These are phyloP conservation scores for Tritrichomonas musculus DNA, from an alignment of 208 protist genomes.

Conservation along the genomic window DNA sequence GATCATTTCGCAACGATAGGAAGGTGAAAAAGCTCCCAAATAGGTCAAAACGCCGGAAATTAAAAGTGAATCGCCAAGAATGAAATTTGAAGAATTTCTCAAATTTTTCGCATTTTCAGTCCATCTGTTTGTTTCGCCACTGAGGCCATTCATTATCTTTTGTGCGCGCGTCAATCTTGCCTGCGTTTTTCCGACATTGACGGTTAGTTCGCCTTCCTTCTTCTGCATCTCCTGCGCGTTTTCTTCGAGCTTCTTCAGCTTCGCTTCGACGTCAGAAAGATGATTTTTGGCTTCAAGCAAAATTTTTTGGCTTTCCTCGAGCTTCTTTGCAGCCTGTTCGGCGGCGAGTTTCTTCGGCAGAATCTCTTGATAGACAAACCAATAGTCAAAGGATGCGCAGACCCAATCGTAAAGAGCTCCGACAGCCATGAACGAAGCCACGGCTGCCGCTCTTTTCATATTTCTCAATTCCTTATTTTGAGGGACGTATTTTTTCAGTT, in stretches of 20 bases:
- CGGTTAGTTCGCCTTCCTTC: slow-evolving; percentile 59
- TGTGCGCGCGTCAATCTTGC: slow-evolving; percentile 59
- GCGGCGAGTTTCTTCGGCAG: slow-evolving; percentile 83
- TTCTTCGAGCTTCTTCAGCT: slow-evolving; percentile 71
- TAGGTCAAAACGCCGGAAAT: slow-evolving; percentile 88
- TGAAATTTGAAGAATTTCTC: not conserved
- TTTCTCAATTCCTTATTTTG: slow-evolving; percentile 53
- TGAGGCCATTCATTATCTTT: slow-evolving; percentile 82
- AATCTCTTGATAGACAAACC: slow-evolving; percentile 86
- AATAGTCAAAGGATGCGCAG: slow-evolving; percentile 54
- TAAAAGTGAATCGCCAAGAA: slow-evolving; percentile 89
- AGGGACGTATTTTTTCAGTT: slow-evolving; percentile 80
- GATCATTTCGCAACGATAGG: slow-evolving; percentile 81
- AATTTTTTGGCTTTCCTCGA: slow-evolving; percentile 19
- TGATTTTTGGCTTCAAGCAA: slow-evolving; percentile 44
- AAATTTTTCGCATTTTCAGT: slow-evolving; percentile 62
- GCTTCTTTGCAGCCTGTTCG: slow-evolving; percentile 72
- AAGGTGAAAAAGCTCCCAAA: slow-evolving; percentile 88
- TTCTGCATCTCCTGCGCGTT: slow-evolving; percentile 82
- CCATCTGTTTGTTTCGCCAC: slow-evolving; percentile 85
- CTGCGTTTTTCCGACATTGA: slow-evolving; percentile 35
- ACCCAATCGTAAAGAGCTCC: slow-evolving; percentile 55
- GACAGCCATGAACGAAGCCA: slow-evolving; percentile 35
- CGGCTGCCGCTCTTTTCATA: not conserved
- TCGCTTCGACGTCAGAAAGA: slow-evolving; percentile 75